Percentiles rank a stretch among this genome's conserved stretches.
Evolutionary conservation across 139 green algal genomes (phyloP).

Genomic region (Micromonas pusilla): DNA sequence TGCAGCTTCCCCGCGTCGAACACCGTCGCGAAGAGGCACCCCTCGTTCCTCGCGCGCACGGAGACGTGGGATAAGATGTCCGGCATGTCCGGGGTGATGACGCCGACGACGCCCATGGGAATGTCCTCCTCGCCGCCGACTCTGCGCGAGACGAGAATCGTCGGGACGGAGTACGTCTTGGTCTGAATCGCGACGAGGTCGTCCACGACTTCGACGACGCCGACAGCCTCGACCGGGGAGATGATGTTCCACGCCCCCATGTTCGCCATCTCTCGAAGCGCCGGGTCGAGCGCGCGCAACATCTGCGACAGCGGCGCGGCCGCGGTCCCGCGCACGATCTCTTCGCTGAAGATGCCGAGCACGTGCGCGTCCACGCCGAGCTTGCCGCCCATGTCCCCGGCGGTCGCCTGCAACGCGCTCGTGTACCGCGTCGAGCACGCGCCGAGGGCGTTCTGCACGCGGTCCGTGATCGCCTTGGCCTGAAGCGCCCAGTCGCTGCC

Average conservation of each 20-base stretch:
- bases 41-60: conserved; percentile 58
- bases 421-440: conserved; percentile 36
- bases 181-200: conserved; percentile 50
- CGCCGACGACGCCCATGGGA: conserved; percentile 44
- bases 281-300: conserved; percentile 50
- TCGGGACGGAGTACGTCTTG: conserved; percentile 41
- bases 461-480: conserved; percentile 58
- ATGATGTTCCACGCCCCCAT: conserved; percentile 51
- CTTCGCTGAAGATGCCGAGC: conserved; percentile 45
- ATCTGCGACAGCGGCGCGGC: conserved; percentile 61
- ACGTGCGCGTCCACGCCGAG: conserved; percentile 40
- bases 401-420: conserved; percentile 38
- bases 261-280: conserved; percentile 36
- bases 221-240: conserved; percentile 26
- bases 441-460: conserved; percentile 49
- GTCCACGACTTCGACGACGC: conserved; percentile 43
- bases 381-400: conserved; percentile 40
- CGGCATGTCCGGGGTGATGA: conserved; percentile 50
- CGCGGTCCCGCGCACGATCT: conserved; percentile 39
- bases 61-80: conserved; percentile 69
- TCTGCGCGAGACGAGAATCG: conserved; percentile 56
- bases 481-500: conserved; percentile 41
- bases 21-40: conserved; percentile 54
- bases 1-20: conserved; percentile 35
- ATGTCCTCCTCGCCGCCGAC: conserved; percentile 65